These are phyloP conservation scores for Truncatella angustata DNA, from an alignment of 2,329 filamentous ascomycete species.

Conservation along the genomic window DNA sequence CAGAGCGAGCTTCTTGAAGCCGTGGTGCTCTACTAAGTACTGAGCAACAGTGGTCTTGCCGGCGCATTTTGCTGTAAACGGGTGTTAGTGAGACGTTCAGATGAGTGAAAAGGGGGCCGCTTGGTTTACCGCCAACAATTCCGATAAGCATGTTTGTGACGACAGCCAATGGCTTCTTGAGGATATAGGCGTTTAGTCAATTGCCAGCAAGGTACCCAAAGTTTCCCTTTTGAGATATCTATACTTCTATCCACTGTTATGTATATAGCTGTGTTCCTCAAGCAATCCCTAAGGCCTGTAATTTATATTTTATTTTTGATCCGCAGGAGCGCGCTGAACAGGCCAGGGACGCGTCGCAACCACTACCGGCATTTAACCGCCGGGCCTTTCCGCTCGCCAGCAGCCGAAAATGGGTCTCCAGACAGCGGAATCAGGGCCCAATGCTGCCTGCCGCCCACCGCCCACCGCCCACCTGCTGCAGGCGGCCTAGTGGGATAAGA, in stretches of 20 bases:
- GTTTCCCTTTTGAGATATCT: too few species aligned
- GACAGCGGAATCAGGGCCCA: background rate
- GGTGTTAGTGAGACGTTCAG: constrained; percentile 13
- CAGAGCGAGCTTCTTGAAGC: constrained; percentile 73
- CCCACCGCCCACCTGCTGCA: background rate
- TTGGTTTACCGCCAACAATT: constrained; percentile 43
- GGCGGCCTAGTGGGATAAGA: background rate
- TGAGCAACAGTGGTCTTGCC: constrained; percentile 88
- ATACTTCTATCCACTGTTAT: too few species aligned
- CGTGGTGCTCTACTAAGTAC: constrained; percentile 81
- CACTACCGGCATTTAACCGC: too few species aligned
- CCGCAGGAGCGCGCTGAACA: too few species aligned
- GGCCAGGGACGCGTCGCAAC: too few species aligned
- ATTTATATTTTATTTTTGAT: too few species aligned
- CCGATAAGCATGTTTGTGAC: constrained; percentile 43
- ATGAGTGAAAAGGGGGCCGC: background rate
- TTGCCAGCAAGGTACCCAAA: too few species aligned
- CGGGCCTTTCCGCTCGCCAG: too few species aligned
- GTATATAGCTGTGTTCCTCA: too few species aligned
- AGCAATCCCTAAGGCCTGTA: too few species aligned
- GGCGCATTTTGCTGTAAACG: constrained; percentile 74
- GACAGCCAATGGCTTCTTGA: background rate
- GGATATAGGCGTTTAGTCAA: too few species aligned
- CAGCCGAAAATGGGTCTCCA: too few species aligned
- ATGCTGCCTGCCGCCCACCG: background rate